phyloP scores from a whole-genome alignment of 768 basidiomycete species.

The Roridomyces roridus region DNA sequence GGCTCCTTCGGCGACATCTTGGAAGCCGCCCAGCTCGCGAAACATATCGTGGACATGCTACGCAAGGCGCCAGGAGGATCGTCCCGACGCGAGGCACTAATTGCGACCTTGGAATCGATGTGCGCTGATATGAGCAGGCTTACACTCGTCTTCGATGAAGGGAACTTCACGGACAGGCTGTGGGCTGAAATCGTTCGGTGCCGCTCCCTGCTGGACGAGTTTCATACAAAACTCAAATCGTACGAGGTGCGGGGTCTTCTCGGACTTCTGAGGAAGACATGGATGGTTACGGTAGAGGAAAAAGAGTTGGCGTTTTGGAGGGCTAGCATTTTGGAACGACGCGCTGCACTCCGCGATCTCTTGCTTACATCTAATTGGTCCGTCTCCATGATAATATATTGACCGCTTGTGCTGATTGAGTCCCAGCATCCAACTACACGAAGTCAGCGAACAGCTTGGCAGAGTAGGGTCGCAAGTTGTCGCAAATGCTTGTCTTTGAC shows the following conservation, averaged over 20 bases:
- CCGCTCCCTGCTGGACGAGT: slow-evolving; percentile 9
- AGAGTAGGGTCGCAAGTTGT: neutral
- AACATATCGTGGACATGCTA: slow-evolving; percentile 8
- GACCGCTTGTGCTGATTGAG: too few species aligned
- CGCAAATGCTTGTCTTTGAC: too few species aligned
- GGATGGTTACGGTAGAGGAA: slow-evolving; percentile 4
- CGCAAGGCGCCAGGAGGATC: neutral
- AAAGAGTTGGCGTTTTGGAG: slow-evolving; percentile 6
- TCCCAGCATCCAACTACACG: slow-evolving; percentile 9
- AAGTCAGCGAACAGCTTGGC: neutral
- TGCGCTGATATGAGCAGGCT: neutral
- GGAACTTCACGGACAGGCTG: slow-evolving; percentile 3
- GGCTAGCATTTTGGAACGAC: slow-evolving; percentile 4
- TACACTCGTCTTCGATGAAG: neutral
- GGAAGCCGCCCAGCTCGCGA: slow-evolving; percentile 11
- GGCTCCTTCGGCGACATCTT: neutral
- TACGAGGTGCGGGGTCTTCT: neutral
- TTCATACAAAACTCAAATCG: slow-evolving; percentile 1
- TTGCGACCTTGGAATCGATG: neutral
- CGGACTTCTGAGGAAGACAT: neutral
- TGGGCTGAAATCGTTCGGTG: slow-evolving; percentile 5
- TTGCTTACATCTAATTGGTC: slow-evolving; percentile 1
- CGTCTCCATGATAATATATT: slow-evolving; percentile 6
- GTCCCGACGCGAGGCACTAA: neutral
- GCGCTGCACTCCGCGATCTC: slow-evolving; percentile 1